Evolutionary conservation across 768 basidiomycete genomes (phyloP).

Genomic region (Russula earlei): DNA sequence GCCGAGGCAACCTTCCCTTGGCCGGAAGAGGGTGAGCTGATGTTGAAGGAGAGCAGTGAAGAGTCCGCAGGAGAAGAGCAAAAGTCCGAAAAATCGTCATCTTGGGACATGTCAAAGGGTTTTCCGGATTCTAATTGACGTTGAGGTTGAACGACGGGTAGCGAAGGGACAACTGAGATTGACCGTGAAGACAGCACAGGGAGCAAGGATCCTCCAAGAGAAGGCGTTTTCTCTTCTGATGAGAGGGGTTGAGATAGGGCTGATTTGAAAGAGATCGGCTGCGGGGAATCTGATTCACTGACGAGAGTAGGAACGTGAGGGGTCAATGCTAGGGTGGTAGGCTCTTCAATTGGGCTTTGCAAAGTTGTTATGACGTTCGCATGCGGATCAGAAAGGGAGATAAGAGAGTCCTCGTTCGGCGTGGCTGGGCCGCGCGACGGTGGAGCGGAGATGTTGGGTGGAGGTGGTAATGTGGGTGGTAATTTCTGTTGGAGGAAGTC

Average conservation of each 20-base stretch:
- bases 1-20: background rate
- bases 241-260: background rate
- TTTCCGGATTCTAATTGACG: background rate
- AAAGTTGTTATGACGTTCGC: background rate
- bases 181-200: constrained; percentile 15
- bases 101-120: background rate
- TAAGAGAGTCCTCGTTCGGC: background rate
- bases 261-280: background rate
- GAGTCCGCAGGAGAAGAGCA: constrained; percentile 26
- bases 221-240: background rate
- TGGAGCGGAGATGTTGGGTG: background rate
- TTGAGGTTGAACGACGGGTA: background rate
- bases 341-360: background rate
- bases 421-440: background rate
- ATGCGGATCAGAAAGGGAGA: background rate
- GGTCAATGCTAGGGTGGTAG: background rate
- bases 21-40: background rate
- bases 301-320: background rate
- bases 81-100: constrained; percentile 48
- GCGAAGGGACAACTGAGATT: background rate
- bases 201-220: constrained; percentile 13
- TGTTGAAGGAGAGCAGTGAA: constrained; percentile 1
- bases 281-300: background rate
- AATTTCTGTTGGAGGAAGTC: constrained; percentile 26
- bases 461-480: constrained; percentile 13